Percentiles rank a stretch among this genome's conserved stretches.
These are phyloP conservation scores for Sequoiadendron giganteum DNA, from an alignment of 75 land plant genomes.

Conservation along the genomic window DNA sequence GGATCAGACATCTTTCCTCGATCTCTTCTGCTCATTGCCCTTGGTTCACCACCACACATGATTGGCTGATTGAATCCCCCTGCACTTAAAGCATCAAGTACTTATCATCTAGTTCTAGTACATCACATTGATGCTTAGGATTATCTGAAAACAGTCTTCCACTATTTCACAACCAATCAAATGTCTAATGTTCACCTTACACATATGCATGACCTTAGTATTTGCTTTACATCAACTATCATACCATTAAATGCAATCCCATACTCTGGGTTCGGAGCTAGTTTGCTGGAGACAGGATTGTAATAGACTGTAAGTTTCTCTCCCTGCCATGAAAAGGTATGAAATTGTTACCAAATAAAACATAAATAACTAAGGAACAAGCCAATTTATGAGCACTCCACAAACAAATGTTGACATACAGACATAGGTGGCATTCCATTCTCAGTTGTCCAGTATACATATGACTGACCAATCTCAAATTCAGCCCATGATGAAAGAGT, in stretches of 20 bases:
- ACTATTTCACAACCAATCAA: not conserved
- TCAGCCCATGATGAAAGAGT: slow-evolving; percentile 73
- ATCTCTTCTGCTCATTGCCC: slow-evolving; percentile 66
- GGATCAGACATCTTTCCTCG: slow-evolving; percentile 73
- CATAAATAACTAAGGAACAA: not conserved
- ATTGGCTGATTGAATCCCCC: slow-evolving; percentile 97
- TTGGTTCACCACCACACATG: slow-evolving; percentile 95
- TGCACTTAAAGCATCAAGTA: slow-evolving; percentile 22
- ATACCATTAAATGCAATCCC: slow-evolving; percentile 93
- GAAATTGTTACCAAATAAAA: not conserved
- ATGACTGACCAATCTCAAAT: slow-evolving; percentile 74
- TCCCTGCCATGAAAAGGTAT: slow-evolving; percentile 48
- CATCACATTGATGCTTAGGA: not conserved
- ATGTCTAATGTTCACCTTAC: not conserved
- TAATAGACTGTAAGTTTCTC: slow-evolving; percentile 61
- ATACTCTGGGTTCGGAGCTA: slow-evolving; percentile 63
- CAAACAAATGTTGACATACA: slow-evolving; percentile 33
- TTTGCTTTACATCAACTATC: not conserved
- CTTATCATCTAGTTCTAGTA: not conserved
- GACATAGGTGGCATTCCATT: slow-evolving; percentile 78
- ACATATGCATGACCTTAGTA: not conserved
- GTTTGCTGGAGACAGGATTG: slow-evolving; percentile 58
- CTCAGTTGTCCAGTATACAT: slow-evolving; percentile 83
- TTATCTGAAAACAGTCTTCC: not conserved
- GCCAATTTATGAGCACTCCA: not conserved